Percentiles rank a stretch among this genome's conserved stretches.
Evolutionary conservation across 2,329 filamentous ascomycete genomes (phyloP).

Genomic region (Pseudogymnoascus sp.): DNA sequence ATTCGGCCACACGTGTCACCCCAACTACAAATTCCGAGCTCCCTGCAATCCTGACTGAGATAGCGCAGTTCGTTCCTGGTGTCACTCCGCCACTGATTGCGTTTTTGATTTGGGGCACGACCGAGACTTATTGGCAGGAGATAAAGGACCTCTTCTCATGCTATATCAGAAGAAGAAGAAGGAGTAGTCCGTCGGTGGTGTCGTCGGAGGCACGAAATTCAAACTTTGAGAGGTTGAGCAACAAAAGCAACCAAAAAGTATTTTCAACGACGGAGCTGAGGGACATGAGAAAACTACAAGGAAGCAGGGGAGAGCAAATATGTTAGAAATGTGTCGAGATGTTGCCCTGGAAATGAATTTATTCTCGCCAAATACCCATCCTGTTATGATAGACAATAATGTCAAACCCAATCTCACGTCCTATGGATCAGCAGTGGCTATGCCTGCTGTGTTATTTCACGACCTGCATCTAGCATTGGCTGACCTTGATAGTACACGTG

Average conservation of each 20-base stretch:
- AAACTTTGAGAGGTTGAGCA: background rate
- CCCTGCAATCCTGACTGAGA: background rate
- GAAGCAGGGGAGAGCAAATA: background rate
- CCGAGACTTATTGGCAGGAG: slow-evolving; percentile 1
- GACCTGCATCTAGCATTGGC: background rate
- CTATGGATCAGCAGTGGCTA: background rate
- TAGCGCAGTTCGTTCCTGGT: slow-evolving; percentile 10
- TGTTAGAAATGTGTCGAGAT: background rate
- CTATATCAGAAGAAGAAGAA: background rate
- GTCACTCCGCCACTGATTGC: slow-evolving; percentile 10
- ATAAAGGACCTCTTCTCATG: background rate
- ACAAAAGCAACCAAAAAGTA: background rate
- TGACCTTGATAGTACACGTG: background rate
- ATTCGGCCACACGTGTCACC: background rate
- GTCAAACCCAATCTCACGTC: too few relatives aligned
- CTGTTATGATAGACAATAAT: too few relatives aligned
- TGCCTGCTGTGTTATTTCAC: background rate
- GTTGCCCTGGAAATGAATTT: background rate
- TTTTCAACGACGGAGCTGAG: background rate
- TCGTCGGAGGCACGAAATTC: background rate
- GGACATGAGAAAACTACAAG: background rate
- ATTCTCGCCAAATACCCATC: background rate
- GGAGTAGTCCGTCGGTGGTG: background rate
- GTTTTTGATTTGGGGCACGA: slow-evolving; percentile 11
- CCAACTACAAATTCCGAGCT: background rate